These are phyloP conservation scores for Sporothrix phasma DNA, from an alignment of 2,329 filamentous ascomycete genomes.

Conservation along the genomic window DNA sequence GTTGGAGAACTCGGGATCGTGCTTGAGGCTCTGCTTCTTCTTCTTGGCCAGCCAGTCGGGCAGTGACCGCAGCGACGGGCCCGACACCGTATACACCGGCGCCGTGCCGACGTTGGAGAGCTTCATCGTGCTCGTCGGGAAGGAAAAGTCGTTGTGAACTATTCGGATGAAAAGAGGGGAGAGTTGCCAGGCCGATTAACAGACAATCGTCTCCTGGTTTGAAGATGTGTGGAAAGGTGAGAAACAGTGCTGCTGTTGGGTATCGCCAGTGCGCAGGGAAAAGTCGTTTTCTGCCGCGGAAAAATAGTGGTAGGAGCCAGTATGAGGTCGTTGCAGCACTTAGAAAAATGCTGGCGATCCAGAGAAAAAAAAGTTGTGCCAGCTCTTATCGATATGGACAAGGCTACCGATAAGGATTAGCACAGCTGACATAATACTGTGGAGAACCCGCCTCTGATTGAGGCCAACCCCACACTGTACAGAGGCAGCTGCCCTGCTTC, in stretches of 20 bases:
- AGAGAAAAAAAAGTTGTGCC: conserved; percentile 9
- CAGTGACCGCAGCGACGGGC: conserved; percentile 74
- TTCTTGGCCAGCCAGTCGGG: conserved; percentile 92
- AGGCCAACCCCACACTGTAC: conserved; percentile 6
- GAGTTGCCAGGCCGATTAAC: neutral
- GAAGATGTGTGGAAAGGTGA: neutral
- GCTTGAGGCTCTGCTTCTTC: conserved; percentile 82
- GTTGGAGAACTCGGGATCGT: conserved; percentile 85
- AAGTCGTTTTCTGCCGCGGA: conserved; percentile 1
- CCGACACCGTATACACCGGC: conserved; percentile 72
- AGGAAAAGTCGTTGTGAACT: neutral
- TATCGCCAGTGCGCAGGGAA: neutral
- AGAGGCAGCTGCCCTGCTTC: neutral
- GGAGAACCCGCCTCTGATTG: neutral
- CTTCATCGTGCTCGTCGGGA: conserved; percentile 19
- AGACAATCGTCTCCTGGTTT: neutral
- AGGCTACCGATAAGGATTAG: neutral
- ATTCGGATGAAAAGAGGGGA: neutral
- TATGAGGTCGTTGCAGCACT: neutral
- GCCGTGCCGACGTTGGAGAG: conserved; percentile 20
- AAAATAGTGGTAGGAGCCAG: neutral
- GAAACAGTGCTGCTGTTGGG: neutral
- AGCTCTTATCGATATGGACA: conserved; percentile 12
- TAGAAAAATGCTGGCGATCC: conserved; percentile 9
- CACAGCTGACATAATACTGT: neutral